A percentile compares a stretch with the other conserved stretches of the same genome.
Conservation (phyloP, 176 grass and related monocot species). For the Zoysia japonica region DNA sequence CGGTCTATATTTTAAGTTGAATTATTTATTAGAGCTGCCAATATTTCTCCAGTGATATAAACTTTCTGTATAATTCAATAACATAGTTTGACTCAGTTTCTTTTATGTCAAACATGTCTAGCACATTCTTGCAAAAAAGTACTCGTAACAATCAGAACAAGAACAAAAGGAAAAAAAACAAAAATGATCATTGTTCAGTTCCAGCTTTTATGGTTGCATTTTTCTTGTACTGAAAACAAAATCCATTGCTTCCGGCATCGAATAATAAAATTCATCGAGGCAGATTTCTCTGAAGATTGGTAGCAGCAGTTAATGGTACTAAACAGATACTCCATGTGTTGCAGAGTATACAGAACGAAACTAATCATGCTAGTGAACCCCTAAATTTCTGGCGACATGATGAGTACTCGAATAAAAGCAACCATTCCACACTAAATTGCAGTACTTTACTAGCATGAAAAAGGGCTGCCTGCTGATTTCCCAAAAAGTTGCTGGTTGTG, state of each 20-base stretch:
- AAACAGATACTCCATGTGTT: not conserved
- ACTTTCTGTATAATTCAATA: not conserved
- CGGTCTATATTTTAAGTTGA: not conserved
- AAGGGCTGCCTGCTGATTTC: not conserved
- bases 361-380: not conserved
- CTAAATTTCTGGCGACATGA: not conserved
- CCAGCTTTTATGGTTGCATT: not conserved
- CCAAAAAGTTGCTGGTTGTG: not conserved
- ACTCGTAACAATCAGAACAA: not conserved
- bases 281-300: not conserved
- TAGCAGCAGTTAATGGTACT: not conserved
- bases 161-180: not conserved
- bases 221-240: not conserved
- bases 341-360: not conserved
- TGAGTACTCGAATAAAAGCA: not conserved
- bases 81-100: not conserved
- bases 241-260: not conserved
- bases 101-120: no score
- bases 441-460: not conserved
- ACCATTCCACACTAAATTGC: not conserved
- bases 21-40: not conserved
- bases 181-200: not conserved
- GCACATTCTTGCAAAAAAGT: not conserved
- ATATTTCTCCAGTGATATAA: not conserved
- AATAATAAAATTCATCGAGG: not conserved